These are phyloP conservation scores for Pythium brachiatum DNA, from an alignment of 352 stramenopile genomes.

Conservation along the genomic window DNA sequence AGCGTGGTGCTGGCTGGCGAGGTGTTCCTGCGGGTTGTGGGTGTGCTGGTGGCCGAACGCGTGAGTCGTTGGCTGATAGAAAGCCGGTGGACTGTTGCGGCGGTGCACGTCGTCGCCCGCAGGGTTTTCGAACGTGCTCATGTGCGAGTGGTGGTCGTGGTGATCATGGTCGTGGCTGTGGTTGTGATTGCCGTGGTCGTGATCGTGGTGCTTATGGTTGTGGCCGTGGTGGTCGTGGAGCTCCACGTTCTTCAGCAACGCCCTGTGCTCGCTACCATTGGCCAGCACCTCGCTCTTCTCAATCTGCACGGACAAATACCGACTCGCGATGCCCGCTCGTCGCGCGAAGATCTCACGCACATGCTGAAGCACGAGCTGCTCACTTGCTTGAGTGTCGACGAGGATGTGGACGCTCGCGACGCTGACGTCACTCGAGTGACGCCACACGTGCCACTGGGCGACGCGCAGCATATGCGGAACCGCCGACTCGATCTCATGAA, in stretches of 20 bases:
- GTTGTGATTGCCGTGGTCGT: constrained; percentile 16
- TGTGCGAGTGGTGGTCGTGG: constrained; percentile 24
- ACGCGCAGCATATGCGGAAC: constrained; percentile 47
- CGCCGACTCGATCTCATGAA: constrained; percentile 44
- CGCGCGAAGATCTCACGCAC: constrained; percentile 46
- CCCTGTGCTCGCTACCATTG: neutral
- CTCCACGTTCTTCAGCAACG: constrained; percentile 14
- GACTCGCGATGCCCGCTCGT: constrained; percentile 33
- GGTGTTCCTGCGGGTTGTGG: constrained; percentile 21
- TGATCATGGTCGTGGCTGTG: constrained; percentile 16
- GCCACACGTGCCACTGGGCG: constrained; percentile 75
- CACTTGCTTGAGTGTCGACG: constrained; percentile 40
- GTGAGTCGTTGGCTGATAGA: constrained; percentile 1
- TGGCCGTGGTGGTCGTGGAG: constrained; percentile 27
- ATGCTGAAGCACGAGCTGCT: constrained; percentile 57
- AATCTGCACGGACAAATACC: constrained; percentile 65
- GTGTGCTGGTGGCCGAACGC: neutral
- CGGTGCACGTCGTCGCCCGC: constrained; percentile 48
- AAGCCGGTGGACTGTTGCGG: constrained; percentile 7
- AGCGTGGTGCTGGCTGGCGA: constrained; percentile 7
- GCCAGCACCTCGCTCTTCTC: constrained; percentile 35
- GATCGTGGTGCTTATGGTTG: constrained; percentile 11
- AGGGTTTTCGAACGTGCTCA: constrained; percentile 67
- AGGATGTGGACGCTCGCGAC: constrained; percentile 63
- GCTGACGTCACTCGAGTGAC: constrained; percentile 56